phyloP scores from a whole-genome alignment of 768 basidiomycete species.

The Saitozyma sp. region DNA sequence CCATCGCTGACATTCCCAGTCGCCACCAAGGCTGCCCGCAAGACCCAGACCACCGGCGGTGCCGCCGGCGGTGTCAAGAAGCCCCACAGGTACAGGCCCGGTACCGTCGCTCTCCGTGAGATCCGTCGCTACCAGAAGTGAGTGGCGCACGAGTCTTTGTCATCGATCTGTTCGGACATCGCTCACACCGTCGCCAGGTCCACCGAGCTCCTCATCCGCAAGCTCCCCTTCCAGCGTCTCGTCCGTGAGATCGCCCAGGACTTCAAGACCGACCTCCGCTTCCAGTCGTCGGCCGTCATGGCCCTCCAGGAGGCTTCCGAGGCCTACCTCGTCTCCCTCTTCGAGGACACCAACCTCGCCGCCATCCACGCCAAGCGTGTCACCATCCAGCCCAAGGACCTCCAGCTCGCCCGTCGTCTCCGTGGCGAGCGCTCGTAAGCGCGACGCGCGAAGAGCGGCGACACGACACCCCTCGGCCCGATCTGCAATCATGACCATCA shows the following conservation, averaged over 20 bases:
- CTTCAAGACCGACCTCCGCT: constrained; percentile 79
- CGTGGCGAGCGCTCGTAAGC: constrained; percentile 49
- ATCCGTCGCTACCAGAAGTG: constrained; percentile 58
- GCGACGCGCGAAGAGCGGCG: too few relatives aligned
- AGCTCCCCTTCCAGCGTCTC: constrained; percentile 66
- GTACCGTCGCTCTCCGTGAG: constrained; percentile 75
- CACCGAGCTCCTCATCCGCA: constrained; percentile 60
- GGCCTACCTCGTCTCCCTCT: constrained; percentile 72
- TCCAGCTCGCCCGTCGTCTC: constrained; percentile 52
- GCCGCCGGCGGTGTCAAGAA: constrained; percentile 71
- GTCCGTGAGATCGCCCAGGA: constrained; percentile 80
- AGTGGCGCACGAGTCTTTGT: too few relatives aligned
- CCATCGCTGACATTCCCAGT: constrained; percentile 24
- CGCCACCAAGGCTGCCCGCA: constrained; percentile 53
- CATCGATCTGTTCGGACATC: too few relatives aligned
- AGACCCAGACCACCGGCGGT: constrained; percentile 53
- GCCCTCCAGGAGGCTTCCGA: constrained; percentile 62
- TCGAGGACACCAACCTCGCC: constrained; percentile 61
- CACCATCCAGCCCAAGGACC: constrained; percentile 72
- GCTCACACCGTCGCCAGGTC: constrained; percentile 49
- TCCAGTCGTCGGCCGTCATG: constrained; percentile 61
- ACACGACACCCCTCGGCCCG: too few relatives aligned
- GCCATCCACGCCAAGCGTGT: constrained; percentile 61
- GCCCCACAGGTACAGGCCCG: constrained; percentile 77
- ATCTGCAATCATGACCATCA: too few relatives aligned